Evolutionary conservation across 208 protist genomes (phyloP).

Genomic region (Strigomonas galati): DNA sequence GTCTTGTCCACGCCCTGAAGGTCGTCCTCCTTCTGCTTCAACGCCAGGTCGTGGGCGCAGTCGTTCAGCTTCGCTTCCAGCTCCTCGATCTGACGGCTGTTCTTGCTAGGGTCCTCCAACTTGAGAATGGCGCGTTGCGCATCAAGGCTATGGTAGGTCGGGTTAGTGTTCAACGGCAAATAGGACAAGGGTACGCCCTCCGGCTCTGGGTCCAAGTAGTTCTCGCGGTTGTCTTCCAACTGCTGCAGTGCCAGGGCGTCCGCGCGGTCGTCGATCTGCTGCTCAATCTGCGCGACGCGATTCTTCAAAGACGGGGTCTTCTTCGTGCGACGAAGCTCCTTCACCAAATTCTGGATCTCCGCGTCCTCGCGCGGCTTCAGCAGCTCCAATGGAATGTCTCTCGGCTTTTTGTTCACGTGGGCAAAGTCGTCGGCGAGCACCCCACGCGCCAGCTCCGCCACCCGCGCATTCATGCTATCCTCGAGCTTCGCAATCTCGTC

Average conservation of each 20-base stretch:
- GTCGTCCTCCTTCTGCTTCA: constrained; percentile 54
- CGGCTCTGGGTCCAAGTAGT: constrained; percentile 48
- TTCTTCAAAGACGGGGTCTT: constrained; percentile 24
- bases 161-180: constrained; percentile 53
- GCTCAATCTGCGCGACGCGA: constrained; percentile 35
- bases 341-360: constrained; percentile 40
- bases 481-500: constrained; percentile 47
- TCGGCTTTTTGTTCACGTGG: constrained; percentile 48
- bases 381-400: constrained; percentile 60
- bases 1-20: constrained; percentile 45
- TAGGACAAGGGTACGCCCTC: constrained; percentile 55
- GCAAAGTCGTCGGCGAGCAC: constrained; percentile 52
- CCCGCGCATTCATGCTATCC: constrained; percentile 53
- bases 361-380: constrained; percentile 49
- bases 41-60: constrained; percentile 54
- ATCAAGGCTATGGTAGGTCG: constrained; percentile 45
- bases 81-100: constrained; percentile 30
- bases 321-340: constrained; percentile 34
- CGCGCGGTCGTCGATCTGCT: constrained; percentile 37
- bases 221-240: constrained; percentile 44
- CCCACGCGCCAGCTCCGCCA: constrained; percentile 32
- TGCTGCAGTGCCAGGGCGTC: constrained; percentile 37
- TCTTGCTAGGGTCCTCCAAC: constrained; percentile 39
- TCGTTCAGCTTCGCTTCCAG: constrained; percentile 58
- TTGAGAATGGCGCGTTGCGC: constrained; percentile 44